These are phyloP conservation scores for Westerdykella aurantiaca DNA, from an alignment of 2,329 filamentous ascomycete species.

Conservation along the genomic window DNA sequence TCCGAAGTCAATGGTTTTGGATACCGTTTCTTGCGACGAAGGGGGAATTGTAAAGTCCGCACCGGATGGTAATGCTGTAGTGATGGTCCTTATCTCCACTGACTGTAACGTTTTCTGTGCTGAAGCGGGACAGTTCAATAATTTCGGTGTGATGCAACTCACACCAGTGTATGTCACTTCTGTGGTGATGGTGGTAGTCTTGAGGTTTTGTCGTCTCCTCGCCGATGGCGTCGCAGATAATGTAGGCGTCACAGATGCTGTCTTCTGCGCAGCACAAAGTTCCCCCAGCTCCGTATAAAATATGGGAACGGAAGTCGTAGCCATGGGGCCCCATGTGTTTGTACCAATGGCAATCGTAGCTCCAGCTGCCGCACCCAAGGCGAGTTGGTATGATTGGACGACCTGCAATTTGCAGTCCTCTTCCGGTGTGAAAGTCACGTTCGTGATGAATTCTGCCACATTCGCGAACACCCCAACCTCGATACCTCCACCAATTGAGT, in stretches of 20 bases:
- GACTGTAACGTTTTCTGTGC: constrained; percentile 43
- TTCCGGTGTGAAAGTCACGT: constrained; percentile 41
- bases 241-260: constrained; percentile 10
- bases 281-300: constrained; percentile 49
- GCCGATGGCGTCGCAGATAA: constrained; percentile 8
- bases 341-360: constrained; percentile 44
- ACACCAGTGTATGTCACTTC: constrained; percentile 43
- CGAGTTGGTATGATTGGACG: constrained; percentile 47
- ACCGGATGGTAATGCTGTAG: constrained; percentile 32
- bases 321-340: constrained; percentile 48
- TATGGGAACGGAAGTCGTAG: constrained; percentile 45
- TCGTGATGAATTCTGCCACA: constrained; percentile 51
- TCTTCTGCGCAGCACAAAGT: constrained; percentile 36
- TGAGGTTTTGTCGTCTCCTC: constrained; percentile 23
- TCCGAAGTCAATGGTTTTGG: constrained; percentile 42
- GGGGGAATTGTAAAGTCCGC: constrained; percentile 39
- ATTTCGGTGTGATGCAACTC: constrained; percentile 39
- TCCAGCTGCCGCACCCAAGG: constrained; percentile 50
- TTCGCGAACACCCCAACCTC: constrained; percentile 48
- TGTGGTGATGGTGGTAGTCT: constrained; percentile 40
- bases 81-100: constrained; percentile 36
- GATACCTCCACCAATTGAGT: constrained; percentile 41
- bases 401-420: constrained; percentile 44
- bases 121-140: constrained; percentile 49
- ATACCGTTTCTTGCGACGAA: constrained; percentile 27